Conservation (phyloP, 768 basidiomycete species). For the Calocybe cyanea region DNA sequence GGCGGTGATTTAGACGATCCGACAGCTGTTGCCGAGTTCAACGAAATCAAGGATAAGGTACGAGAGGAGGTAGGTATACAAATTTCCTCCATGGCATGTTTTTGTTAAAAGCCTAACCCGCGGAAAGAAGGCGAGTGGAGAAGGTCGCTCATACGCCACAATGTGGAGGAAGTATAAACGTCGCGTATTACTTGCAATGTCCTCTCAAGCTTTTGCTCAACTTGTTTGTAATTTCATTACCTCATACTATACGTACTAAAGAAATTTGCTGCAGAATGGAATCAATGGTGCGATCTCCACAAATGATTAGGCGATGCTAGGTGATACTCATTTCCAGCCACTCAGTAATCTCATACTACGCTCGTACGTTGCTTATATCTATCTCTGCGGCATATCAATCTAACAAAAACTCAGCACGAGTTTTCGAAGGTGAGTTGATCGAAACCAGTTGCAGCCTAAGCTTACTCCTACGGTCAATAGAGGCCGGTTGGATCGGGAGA, state of each 20-base stretch:
- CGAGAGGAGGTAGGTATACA: constrained; percentile 65
- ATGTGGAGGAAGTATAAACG: constrained; percentile 90
- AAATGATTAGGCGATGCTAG: constrained; percentile 1
- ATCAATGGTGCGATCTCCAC: constrained; percentile 70
- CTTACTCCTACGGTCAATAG: constrained; percentile 28
- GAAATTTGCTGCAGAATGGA: constrained; percentile 67
- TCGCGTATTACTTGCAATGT: constrained; percentile 90
- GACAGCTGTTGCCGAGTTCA: constrained; percentile 76
- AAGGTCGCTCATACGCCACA: constrained; percentile 66
- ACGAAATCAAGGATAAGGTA: constrained; percentile 83
- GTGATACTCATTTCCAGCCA: constrained; percentile 3
- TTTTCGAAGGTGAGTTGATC: constrained; percentile 74
- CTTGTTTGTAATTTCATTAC: constrained; percentile 57
- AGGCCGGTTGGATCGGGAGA: constrained; percentile 85
- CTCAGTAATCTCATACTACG: constrained; percentile 92
- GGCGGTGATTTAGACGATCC: constrained; percentile 71
- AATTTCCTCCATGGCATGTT: neutral
- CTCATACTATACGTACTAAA: neutral
- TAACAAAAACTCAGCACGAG: constrained; percentile 52
- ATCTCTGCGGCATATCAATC: constrained; percentile 1
- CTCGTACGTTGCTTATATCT: constrained; percentile 54
- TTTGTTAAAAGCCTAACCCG: neutral
- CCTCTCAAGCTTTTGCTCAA: constrained; percentile 93
- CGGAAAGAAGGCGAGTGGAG: constrained; percentile 67
- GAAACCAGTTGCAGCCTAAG: too few relatives aligned